Percentiles rank a stretch among this genome's conserved stretches.
Evolutionary conservation across 768 basidiomycete species (phyloP).

Genomic region (Auricularia sp.): DNA sequence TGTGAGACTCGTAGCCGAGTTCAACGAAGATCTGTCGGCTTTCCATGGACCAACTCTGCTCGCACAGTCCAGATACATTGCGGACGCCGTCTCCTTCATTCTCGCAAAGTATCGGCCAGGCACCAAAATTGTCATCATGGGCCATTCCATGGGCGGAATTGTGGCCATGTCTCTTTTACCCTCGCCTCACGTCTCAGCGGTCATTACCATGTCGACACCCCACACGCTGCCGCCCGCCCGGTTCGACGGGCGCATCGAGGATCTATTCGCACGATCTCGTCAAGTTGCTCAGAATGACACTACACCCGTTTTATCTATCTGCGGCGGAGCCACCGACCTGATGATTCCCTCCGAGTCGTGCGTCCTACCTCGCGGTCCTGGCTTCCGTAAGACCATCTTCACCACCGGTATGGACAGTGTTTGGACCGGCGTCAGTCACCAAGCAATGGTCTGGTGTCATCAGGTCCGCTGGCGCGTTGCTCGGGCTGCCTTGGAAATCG

Average conservation of each 20-base stretch:
- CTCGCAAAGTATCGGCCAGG: conserved; percentile 59
- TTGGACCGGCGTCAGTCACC: conserved; percentile 93
- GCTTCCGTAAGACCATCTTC: conserved; percentile 59
- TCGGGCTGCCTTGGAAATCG: conserved; percentile 62
- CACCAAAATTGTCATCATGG: conserved; percentile 66
- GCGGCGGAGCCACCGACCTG: conserved; percentile 85
- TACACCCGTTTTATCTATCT: conserved; percentile 74
- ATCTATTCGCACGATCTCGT: conserved; percentile 48
- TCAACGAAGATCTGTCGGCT: conserved; percentile 94
- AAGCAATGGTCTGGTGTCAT: conserved; percentile 98
- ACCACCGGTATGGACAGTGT: conserved; percentile 81
- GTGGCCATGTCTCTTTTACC: conserved; percentile 76
- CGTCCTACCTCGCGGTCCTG: conserved; percentile 34
- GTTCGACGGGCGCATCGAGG: conserved; percentile 70
- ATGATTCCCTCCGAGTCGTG: conserved; percentile 91
- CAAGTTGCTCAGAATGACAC: conserved; percentile 27
- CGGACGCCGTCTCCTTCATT: conserved; percentile 63
- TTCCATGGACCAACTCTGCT: conserved; percentile 85
- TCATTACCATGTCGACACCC: conserved; percentile 96
- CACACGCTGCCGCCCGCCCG: conserved; percentile 81
- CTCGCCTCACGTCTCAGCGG: conserved; percentile 51
- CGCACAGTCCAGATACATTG: conserved; percentile 68
- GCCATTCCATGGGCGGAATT: conserved; percentile 96
- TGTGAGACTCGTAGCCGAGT: conserved; percentile 54
- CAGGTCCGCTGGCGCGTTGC: conserved; percentile 89